phyloP scores from a whole-genome alignment of 495 filamentous ascomycete genomes.

The Immersiella caudata region DNA sequence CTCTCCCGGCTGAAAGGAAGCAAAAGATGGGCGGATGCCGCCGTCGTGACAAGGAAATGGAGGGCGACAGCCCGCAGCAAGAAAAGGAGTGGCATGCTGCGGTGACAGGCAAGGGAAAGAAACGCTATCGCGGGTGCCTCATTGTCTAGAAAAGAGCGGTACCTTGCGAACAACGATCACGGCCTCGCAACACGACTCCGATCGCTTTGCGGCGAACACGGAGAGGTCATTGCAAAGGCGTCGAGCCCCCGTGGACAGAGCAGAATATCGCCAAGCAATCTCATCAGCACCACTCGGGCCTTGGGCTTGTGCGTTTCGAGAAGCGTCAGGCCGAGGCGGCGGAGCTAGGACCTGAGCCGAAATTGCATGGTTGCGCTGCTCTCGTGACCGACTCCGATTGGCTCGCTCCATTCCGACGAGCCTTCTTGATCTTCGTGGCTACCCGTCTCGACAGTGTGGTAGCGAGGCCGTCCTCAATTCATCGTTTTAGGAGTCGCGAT shows the following conservation, averaged over 20 bases:
- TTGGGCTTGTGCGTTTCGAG: neutral
- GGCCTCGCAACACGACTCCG: neutral
- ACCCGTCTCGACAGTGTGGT: neutral
- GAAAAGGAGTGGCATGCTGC: constrained; percentile 29
- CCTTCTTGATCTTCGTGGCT: neutral
- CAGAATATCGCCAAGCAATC: neutral
- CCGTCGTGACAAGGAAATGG: constrained; percentile 16
- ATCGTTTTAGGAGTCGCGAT: neutral
- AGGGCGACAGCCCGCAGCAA: constrained; percentile 23
- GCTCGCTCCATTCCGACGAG: neutral
- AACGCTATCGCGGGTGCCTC: constrained; percentile 17
- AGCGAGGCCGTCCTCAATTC: neutral
- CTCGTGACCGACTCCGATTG: neutral
- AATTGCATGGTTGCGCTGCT: neutral
- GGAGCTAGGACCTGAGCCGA: neutral
- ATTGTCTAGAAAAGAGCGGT: neutral
- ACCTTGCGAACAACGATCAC: neutral
- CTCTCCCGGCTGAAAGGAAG: constrained; percentile 18
- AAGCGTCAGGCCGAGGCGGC: neutral
- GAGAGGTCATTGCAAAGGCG: neutral
- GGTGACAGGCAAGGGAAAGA: constrained; percentile 14
- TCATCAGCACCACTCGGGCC: neutral
- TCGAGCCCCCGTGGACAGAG: neutral
- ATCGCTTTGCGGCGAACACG: neutral
- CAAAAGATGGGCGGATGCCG: constrained; percentile 18